Base-by-base conservation (phyloP, 192 early-diverging fungal genomes). In the Neocallimastix lanati region DNA sequence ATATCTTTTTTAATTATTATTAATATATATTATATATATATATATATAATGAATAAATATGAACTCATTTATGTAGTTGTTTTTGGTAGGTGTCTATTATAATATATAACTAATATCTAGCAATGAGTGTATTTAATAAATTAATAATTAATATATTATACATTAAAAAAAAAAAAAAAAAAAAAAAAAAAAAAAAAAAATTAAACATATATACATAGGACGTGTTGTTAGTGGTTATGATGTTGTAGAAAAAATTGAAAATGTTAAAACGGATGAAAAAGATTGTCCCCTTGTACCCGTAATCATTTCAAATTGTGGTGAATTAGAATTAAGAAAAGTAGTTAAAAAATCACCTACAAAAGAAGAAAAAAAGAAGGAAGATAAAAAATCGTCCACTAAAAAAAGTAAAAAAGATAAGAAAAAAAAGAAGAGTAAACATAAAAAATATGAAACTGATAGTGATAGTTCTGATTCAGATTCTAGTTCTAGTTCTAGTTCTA, bases 271-370 rank as follows among this genome's bases (percentile, higher is more conserved):
- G 0, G 95, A 96, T 67, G 88, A 86, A 6, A 90, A 94, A n/a
- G 93, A 93, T 85, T 84, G 88, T 12, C 97, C 97, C 0, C 84
- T 93, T 18, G 85, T 91, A 67, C 88, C 85, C 25, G 90, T 94
- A 3, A 86, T 92, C 82, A 94, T 98, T 81, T 86, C 92, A 2
- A 91, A 98, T 81, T 94, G 90, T 78, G 97, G 97, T 28, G 94
- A 97, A 81, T 87, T 98, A 78, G 91, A 92, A 14, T 85, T 92
- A 15, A 83, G 82, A 78, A 50, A 50, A 21, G 40, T 50, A 50
- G 40, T 50, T 21, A 50, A 50, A 50, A 50, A 50, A 21, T 14
- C 16, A 4, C 40, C 40, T 21, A 50, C 16, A 1, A 50, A 50
- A 18, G 40, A 50, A 50, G 40, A 50, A 50, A 2, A 16, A 21